Evolutionary conservation across 805 yeast species (phyloP), one percentile per base, ranked within the genome.

Genomic region (Candida arabinofermentans): DNA sequence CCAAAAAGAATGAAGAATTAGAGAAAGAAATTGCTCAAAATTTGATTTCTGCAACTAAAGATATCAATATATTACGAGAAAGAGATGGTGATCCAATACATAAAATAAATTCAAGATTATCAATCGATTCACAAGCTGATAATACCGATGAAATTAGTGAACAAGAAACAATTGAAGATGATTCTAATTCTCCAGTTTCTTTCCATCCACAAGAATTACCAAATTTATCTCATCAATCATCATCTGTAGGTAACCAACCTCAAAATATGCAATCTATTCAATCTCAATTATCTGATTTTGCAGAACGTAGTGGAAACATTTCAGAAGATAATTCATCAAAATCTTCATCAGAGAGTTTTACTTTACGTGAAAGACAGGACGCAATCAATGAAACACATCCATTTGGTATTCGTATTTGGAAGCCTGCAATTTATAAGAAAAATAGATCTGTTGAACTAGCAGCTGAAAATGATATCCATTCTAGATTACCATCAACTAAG

Each of bases 311-410:
- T n/a, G 41, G 21, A 16, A 70, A 60, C 18, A 66, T 53, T 9
- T 12, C 35, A 27, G 62, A 58, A 8, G 75, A 72, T 21, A 65
- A 42, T 23, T 59, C 50, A 2, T 49, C 75, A 5, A 42, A 59
- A 2, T 59, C 74, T 1, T 79, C 95, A 0, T 59, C 77, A 22
- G 97, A 91, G 61, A 84, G 96, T 5, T 83, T 86, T 59, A 93
- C 96, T 4, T 71, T 91, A 41, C 73, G 93, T 46, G 96, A 90
- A 52, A 80, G 97, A 50, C 99, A 93, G 63, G 90, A 86, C 53
- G 99, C 99, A 13, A 93, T 93, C 59, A 93, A 93, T 59, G 81
- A 86, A 39, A 89, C 97, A 4, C 99, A 93, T 69, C 99, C 99
- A 0, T 93, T 93, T 57, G 99, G 99, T 73, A 91, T 93, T 35